Evolutionary conservation across 2,329 filamentous ascomycete species (phyloP).

Genomic region (Fusarium anthophilum): DNA sequence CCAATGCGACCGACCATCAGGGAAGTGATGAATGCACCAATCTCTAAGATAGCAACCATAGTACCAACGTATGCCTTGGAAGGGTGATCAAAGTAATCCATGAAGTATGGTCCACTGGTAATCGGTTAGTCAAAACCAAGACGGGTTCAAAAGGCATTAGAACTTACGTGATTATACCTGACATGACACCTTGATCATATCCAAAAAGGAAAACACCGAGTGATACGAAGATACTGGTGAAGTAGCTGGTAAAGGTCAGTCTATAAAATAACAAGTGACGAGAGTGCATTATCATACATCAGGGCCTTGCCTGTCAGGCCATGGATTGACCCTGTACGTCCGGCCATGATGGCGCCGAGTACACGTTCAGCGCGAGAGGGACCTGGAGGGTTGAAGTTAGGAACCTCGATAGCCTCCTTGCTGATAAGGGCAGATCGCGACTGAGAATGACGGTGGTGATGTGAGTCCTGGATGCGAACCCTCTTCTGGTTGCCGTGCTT

Average conservation of each 20-base stretch:
- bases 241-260: constrained; percentile 70
- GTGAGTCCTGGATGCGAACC: constrained; percentile 72
- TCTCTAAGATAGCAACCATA: constrained; percentile 96
- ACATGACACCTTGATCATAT: constrained; percentile 93
- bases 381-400: constrained; percentile 69
- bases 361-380: constrained; percentile 75
- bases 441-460: constrained; percentile 51
- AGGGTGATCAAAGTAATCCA: constrained; percentile 91
- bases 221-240: constrained; percentile 91
- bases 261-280: background rate
- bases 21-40: constrained; percentile 92
- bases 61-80: constrained; percentile 89
- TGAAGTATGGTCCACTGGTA: constrained; percentile 84
- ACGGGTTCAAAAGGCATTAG: background rate
- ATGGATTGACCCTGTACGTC: constrained; percentile 78
- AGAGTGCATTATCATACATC: constrained; percentile 66
- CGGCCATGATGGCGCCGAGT: constrained; percentile 87
- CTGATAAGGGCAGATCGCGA: constrained; percentile 57
- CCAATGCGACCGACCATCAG: constrained; percentile 87
- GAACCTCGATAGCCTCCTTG: constrained; percentile 86
- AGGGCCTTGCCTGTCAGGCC: constrained; percentile 96
- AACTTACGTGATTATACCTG: constrained; percentile 72
- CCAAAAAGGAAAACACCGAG: constrained; percentile 89
- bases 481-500: constrained; percentile 61
- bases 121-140: constrained; percentile 32